Evolutionary conservation across 148 eudicot species (phyloP).

Genomic region (Rhododendron mucronatum): DNA sequence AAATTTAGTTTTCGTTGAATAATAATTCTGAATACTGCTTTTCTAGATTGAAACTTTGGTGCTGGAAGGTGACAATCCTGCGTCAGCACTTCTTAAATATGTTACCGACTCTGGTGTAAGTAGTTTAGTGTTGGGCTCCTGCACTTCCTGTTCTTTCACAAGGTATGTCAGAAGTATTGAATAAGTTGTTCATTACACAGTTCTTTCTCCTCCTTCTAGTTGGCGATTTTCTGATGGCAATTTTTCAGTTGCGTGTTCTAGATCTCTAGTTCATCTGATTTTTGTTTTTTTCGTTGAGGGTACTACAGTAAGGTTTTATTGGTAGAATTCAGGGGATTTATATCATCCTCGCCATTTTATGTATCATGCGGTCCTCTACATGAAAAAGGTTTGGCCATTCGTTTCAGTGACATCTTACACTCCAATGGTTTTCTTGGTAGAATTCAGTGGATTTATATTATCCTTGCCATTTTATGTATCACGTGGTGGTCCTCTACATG

Average conservation of each 20-base stretch:
- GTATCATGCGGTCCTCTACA: background rate
- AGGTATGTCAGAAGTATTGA: conserved; percentile 33
- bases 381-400: no score
- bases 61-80: conserved; percentile 62
- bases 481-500: background rate
- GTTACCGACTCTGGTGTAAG: conserved; percentile 34
- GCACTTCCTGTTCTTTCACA: conserved; percentile 38
- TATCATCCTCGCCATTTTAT: background rate
- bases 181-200: background rate
- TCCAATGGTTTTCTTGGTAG: background rate
- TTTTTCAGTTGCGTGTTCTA: background rate
- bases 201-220: background rate
- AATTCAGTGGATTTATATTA: background rate
- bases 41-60: conserved; percentile 53
- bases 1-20: background rate
- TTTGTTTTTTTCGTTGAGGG: no score
- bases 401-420: no score
- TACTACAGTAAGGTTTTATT: background rate
- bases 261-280: background rate
- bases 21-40: background rate
- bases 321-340: no score
- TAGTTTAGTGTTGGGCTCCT: conserved; percentile 75
- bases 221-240: background rate
- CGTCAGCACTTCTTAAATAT: conserved; percentile 48
- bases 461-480: background rate